phyloP scores from a whole-genome alignment of 1,139 yeast genomes.

The Sugiyamaella pinicola region DNA sequence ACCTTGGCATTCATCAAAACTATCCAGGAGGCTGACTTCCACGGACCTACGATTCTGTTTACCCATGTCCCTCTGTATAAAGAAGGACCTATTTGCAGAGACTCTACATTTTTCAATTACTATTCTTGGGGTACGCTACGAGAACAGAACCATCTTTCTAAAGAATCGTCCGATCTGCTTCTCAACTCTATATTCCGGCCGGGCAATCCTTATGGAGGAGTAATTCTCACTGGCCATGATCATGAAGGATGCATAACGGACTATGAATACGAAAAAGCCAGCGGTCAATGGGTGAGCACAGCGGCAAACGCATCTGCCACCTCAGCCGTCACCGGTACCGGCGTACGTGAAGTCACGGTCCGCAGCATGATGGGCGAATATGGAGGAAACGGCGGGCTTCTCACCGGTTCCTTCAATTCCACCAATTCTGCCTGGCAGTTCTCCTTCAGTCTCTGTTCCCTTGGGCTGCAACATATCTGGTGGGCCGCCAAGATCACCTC shows the following conservation, averaged over 20 bases:
- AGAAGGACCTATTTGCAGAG: constrained; percentile 75
- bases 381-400: constrained; percentile 83
- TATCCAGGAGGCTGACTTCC: constrained; percentile 53
- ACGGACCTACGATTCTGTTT: constrained; percentile 78
- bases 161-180: constrained; percentile 65
- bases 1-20: constrained; percentile 71
- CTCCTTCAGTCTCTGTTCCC: constrained; percentile 71
- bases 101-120: constrained; percentile 76
- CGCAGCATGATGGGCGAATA: constrained; percentile 96
- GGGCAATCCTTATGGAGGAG: constrained; percentile 53
- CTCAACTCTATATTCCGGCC: constrained; percentile 65
- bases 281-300: constrained; percentile 38
- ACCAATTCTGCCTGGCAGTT: constrained; percentile 59
- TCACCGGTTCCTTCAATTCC: constrained; percentile 65
- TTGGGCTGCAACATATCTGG: constrained; percentile 91
- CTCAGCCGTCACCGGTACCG: constrained; percentile 13
- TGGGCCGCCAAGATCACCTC: constrained; percentile 74
- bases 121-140: constrained; percentile 65
- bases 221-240: constrained; percentile 91
- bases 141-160: constrained; percentile 83
- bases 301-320: constrained; percentile 47
- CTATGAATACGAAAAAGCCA: constrained; percentile 44
- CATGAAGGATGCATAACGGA: constrained; percentile 89
- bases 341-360: constrained; percentile 77
- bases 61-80: constrained; percentile 92